Evolutionary conservation across 2,329 filamentous ascomycete species (phyloP).

Genomic region (Ophidiomyces ophidiicola): DNA sequence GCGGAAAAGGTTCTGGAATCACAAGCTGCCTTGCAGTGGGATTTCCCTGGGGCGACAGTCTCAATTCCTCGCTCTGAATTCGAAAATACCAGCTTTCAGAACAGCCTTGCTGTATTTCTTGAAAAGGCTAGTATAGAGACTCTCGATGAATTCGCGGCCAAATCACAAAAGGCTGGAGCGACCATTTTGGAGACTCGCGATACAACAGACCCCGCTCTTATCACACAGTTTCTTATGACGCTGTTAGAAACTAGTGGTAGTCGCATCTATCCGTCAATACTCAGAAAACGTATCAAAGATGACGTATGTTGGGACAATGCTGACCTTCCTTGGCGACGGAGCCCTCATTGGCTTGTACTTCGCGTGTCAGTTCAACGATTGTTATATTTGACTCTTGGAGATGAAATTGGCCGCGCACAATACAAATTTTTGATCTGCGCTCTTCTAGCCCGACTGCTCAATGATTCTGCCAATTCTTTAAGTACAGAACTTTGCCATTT

Average conservation of each 20-base stretch:
- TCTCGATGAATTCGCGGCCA: slow-evolving; percentile 25
- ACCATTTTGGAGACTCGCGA: slow-evolving; percentile 37
- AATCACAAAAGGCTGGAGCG: slow-evolving; percentile 30
- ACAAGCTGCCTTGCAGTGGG: slow-evolving; percentile 31
- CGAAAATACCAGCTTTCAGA: slow-evolving; percentile 18
- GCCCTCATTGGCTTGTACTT: slow-evolving; percentile 44
- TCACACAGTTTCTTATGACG: slow-evolving; percentile 42
- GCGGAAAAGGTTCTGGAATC: slow-evolving; percentile 29
- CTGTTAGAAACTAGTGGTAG: slow-evolving; percentile 30
- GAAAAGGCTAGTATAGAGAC: slow-evolving; percentile 28
- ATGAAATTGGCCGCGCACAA: slow-evolving; percentile 26
- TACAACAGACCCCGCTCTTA: slow-evolving; percentile 38
- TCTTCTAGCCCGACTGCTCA: slow-evolving; percentile 33
- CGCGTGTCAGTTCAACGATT: slow-evolving; percentile 40
- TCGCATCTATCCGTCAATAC: slow-evolving; percentile 16
- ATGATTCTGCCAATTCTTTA: slow-evolving; percentile 13
- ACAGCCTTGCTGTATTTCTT: slow-evolving; percentile 24
- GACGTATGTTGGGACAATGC: slow-evolving; percentile 38
- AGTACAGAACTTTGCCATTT: slow-evolving; percentile 23
- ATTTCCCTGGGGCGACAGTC: slow-evolving; percentile 35
- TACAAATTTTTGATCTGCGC: slow-evolving; percentile 45
- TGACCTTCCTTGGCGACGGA: slow-evolving; percentile 39
- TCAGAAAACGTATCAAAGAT: slow-evolving; percentile 29
- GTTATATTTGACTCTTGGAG: slow-evolving; percentile 33
- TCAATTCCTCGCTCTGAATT: slow-evolving; percentile 20